Evolutionary conservation across 73 alveolate genomes (phyloP).

Genomic region (Paramecium biaurelia): DNA sequence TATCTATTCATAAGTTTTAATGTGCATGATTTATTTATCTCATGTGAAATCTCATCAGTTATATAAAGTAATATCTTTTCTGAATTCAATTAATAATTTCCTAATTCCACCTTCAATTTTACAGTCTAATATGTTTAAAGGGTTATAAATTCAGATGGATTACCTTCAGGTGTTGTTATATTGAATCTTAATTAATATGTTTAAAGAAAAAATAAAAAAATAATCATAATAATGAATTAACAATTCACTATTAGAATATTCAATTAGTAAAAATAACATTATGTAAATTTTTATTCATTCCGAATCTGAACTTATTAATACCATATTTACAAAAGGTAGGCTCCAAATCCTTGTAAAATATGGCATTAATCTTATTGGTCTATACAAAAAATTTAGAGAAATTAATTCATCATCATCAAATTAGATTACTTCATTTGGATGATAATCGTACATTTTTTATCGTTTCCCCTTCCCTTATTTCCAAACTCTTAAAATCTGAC

Average conservation of each 20-base stretch:
- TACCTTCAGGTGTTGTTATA: constrained; percentile 21
- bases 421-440: neutral
- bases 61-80: neutral
- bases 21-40: neutral
- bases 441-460: neutral
- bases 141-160: constrained; percentile 2
- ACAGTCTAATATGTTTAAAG: neutral
- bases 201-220: neutral
- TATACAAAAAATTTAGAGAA: neutral
- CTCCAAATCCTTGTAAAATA: neutral
- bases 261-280: neutral
- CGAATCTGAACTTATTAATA: neutral
- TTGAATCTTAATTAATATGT: constrained; percentile 8
- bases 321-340: neutral
- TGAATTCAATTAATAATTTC: neutral
- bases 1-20: neutral
- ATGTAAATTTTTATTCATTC: neutral
- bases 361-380: neutral
- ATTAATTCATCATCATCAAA: neutral
- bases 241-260: neutral
- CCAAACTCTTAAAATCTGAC: neutral
- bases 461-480: neutral
- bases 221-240: neutral
- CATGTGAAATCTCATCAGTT: neutral
- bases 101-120: neutral